Evolutionary conservation across 2,329 filamentous ascomycete genomes (phyloP), one percentile per base, ranked within the genome.

Genomic region (Cladosporium sp.): DNA sequence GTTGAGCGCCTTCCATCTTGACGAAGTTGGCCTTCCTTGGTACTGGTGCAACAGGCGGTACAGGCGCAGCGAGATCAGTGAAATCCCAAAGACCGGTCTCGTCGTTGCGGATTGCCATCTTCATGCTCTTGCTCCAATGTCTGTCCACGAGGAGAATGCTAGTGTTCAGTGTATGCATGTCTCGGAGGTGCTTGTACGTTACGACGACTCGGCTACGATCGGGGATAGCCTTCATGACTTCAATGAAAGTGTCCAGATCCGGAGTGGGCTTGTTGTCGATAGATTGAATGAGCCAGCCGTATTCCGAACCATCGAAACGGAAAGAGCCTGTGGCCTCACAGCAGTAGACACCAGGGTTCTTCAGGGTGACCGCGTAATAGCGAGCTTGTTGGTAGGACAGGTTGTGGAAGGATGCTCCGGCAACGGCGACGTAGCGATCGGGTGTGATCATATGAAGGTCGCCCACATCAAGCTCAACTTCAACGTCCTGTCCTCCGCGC

Each of bases 371-470:
- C 33, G 91, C 92, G 68, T 96, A 97, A 4, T 96, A 80, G 9
- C 93, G 85, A n/a, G 93, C 90, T 71, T 97, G 91, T 67, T 98
- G 93, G 69, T 98, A 98, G 1, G 95, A 98, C 14, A 98, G 77
- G 67, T 95, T 83, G 73, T 98, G 95, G 76, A 98, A 97, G 54
- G 90, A 92, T 19, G 85, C 93, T 16, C 93, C 95, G 40, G 91
- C 89, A 41, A 97, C 92, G 4, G 90, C 89, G 50, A 97, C 87
- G 66, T 97, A 98, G 56, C 91, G 86, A 71, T 96, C 91, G 11
- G 95, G 93, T 3, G 93, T 97, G 68, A 98, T 98, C 53, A 81
- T 81, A 74, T 98, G 93, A 56, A 98, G 78, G 67, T 98, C 88
- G 45, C 88, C 90, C 42, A 97, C 91, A 49, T 83, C 74, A 52